phyloP scores from a whole-genome alignment of 352 stramenopile species.

The Elongisporangium undulatum region DNA sequence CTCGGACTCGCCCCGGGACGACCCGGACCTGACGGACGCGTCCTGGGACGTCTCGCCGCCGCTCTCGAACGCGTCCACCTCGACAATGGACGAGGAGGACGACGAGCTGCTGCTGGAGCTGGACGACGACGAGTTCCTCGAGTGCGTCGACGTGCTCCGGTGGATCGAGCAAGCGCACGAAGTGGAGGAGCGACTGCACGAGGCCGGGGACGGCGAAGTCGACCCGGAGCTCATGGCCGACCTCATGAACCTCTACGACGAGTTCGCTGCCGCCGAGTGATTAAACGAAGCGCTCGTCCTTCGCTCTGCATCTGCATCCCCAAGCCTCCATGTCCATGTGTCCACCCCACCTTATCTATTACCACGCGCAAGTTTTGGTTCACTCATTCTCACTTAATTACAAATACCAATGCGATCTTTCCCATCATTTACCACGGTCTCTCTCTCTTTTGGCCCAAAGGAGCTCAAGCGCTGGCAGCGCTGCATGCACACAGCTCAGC shows the following conservation, averaged over 20 bases:
- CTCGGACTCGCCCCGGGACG: not conserved
- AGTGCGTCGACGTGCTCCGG: not conserved
- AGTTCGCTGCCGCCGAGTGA: not conserved
- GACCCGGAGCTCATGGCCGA: not conserved
- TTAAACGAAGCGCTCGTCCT: not conserved
- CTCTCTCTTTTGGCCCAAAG: not conserved
- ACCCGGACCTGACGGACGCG: not conserved
- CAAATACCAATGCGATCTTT: not conserved
- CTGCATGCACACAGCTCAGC: no score
- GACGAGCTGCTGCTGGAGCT: not conserved
- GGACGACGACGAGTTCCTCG: not conserved
- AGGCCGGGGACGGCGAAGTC: not conserved
- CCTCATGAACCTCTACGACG: not conserved
- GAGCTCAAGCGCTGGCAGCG: no score
- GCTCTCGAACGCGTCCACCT: not conserved
- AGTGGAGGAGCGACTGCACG: not conserved
- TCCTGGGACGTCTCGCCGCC: not conserved
- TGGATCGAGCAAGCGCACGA: not conserved
- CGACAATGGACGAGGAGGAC: not conserved
- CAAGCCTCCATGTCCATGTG: not conserved
- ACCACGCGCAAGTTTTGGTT: not conserved
- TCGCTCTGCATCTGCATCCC: not conserved
- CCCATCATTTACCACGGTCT: not conserved
- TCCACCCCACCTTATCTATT: not conserved
- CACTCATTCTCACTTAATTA: not conserved